Conservation (phyloP, 176 grass and related monocot species). For the Canna indica region DNA sequence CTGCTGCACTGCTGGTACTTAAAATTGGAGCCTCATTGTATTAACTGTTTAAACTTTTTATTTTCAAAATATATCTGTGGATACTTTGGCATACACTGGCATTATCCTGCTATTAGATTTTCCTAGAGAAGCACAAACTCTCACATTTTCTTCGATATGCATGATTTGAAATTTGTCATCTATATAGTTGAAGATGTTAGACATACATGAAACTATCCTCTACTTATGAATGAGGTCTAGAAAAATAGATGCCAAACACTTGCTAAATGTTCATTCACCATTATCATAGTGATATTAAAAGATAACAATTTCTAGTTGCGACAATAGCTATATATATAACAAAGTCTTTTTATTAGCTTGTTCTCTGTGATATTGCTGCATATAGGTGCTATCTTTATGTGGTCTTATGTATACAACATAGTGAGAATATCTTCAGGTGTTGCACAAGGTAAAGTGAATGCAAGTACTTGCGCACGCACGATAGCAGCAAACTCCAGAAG, state of each 20-base stretch:
- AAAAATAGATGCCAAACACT: no score
- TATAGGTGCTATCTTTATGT: conserved; percentile 72
- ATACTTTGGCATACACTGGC: no score
- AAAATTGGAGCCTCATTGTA: no score
- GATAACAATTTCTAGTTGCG: neutral
- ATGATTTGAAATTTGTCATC: no score
- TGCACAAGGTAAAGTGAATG: conserved; percentile 13
- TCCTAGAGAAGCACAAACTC: neutral
- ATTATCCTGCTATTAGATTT: no score
- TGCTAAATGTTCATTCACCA: neutral
- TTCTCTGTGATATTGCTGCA: conserved; percentile 24
- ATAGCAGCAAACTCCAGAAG: conserved; percentile 6
- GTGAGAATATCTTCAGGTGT: conserved; percentile 35
- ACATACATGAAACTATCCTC: no score
- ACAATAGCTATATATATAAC: neutral
- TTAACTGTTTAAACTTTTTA: no score
- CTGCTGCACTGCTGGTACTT: conserved; percentile 76
- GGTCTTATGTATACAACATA: conserved; percentile 66
- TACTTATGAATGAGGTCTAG: no score
- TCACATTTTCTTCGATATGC: neutral
- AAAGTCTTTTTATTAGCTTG: neutral
- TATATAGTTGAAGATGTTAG: no score
- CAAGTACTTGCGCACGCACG: conserved; percentile 2
- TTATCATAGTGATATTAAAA: no score
- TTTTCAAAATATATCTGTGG: no score